Base-by-base conservation (phyloP, 495 filamentous ascomycete genomes). In the Penicillium macrosclerotiorum region DNA sequence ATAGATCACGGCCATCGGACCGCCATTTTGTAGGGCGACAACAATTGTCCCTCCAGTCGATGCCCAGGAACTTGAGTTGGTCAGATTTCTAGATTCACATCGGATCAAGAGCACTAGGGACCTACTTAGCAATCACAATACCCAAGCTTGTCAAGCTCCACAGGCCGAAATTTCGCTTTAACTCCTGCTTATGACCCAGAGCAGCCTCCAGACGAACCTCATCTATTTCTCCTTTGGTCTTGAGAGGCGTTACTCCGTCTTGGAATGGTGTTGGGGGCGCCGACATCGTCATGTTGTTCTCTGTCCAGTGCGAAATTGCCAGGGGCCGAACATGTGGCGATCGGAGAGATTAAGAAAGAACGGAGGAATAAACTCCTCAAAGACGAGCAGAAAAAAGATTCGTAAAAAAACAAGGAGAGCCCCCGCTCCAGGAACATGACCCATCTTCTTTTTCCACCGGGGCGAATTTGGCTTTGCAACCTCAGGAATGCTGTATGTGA, bases 41-140 rank as follows among this genome's bases (percentile, higher is more conserved):
- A 71, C 66, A 29, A 74, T 74, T 0, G 71, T 74, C 1, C 70
- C 71, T 9, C 70, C 70, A 3, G 67, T 69, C 19, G 64, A 57
- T 30, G 68, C 65, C 71, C 71, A 74, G 7, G 71, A 69, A 38
- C 71, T 73, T 31, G 35, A 14, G 1, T 11, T 3, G 3, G 30
- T 48, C 22, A 46, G 41, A 27, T 22, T 19, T 0, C 17, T 33
- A 1, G n/a, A 25, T 40, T 7, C 12, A 38, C 9, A 18, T 6
- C 33, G 12, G 24, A 31, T 20, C 23, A 12, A 14, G 11, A 30
- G 34, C 17, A 31, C 14, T 23, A 14, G 8, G 42, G 11, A 49
- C 70, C 41, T 51, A 73, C 69, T 75, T 74, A 7, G 71, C 71
- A 42, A 74, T 72, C 35, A 74, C 57, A 39, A 74, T 73, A 0